Base-by-base conservation (phyloP, 257 asterid genomes). In the Solanum boliviense region DNA sequence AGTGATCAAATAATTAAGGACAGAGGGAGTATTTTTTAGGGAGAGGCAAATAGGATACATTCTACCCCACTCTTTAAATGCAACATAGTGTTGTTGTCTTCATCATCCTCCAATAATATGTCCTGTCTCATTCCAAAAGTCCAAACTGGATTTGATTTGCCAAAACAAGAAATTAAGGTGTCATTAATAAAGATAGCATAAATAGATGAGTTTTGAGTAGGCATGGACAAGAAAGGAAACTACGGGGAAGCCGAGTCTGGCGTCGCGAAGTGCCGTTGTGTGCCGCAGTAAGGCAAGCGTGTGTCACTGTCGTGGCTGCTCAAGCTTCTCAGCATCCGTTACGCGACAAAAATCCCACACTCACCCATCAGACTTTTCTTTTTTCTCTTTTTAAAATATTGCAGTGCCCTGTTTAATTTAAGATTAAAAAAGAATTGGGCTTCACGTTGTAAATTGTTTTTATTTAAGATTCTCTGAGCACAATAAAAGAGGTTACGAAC, bases 251-350 rank as follows among this genome's bases (percentile, higher is more conserved):
- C 74, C 9, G 31, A 48, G 60, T 58, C 35, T 4, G 36, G 81
- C 39, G 41, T 32, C 72, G 91, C 52, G 79, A 39, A 10, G 75
- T 32, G 89, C 62, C 38, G 12, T 88, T 56, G 90, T 32, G 73
- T 27, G n/a, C 71, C 58, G 76, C 41, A 48, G 29, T 7, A 52
- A 27, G 16, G 89, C 89, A 79, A 88, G 88, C 93, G 92, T 89
- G 92, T 91, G 92, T 86, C 88, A 48, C 36, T 75, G 81, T 87
- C 87, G 88, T 86, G 90, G 16, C 4, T 27, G 46, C 92, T 36
- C 92, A 78, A 83, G 88, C 84, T 18, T n/a, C 81, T 71, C 23
- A 27, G 11, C 67, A 13, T 72, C 48, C 75, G 65, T 29, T 84
- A 46, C 46, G 31, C 88, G 92, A 92, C 91, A 87, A 89, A 90